A percentile compares a stretch with the other conserved stretches of the same genome.
Conservation (phyloP, 2,329 filamentous ascomycete genomes). For the Talaromyces atroroseus region DNA sequence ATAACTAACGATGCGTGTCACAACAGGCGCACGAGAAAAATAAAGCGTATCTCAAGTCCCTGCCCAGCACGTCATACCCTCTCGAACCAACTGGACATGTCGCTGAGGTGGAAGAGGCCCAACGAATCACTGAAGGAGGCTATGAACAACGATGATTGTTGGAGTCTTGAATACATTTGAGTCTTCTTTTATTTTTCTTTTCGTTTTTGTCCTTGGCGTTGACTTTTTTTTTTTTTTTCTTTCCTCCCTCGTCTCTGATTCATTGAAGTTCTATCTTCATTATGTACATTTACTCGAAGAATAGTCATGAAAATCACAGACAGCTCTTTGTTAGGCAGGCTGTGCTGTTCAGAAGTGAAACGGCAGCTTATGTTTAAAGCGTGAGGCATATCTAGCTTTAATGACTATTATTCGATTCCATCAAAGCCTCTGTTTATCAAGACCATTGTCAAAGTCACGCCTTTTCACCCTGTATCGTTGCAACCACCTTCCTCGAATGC, state of each 20-base stretch:
- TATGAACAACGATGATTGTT: conserved; percentile 54
- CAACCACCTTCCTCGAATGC: conserved; percentile 77
- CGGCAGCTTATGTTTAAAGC: too few relatives aligned
- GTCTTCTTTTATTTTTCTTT: background rate
- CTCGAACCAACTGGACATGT: conserved; percentile 57
- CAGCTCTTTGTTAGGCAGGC: conserved; percentile 13
- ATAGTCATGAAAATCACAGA: conserved; percentile 31
- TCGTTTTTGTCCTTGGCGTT: conserved; percentile 11
- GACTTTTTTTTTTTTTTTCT: conserved; percentile 14
- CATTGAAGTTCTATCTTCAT: conserved; percentile 26
- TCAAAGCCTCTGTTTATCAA: background rate
- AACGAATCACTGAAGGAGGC: conserved; percentile 54
- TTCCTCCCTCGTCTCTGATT: conserved; percentile 21
- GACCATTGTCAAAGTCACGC: conserved; percentile 17
- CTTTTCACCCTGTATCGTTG: conserved; percentile 88
- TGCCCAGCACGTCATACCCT: conserved; percentile 75
- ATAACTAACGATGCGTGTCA: conserved; percentile 1
- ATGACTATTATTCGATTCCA: background rate
- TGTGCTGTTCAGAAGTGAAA: too few relatives aligned
- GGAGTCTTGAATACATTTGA: conserved; percentile 6
- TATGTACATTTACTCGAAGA: conserved; percentile 15
- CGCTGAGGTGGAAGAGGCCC: conserved; percentile 54
- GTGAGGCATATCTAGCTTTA: too few relatives aligned
- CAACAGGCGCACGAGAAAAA: conserved; percentile 82
- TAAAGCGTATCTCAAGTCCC: conserved; percentile 74